Evolutionary conservation across 78 protist species (phyloP).

Genomic region (Anaeramoeba ignava): DNA sequence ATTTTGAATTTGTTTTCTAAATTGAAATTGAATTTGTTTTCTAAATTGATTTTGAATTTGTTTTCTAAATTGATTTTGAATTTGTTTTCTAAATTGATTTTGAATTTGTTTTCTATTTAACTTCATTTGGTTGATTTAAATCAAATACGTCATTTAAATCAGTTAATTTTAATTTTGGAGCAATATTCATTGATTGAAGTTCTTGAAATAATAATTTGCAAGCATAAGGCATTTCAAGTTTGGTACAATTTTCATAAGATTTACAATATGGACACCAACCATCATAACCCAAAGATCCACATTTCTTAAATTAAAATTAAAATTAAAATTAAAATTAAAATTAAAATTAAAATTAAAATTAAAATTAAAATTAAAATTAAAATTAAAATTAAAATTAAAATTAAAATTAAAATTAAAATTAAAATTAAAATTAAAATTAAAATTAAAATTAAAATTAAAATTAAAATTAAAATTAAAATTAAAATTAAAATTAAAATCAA

Average conservation of each 20-base stretch:
- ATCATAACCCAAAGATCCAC: conserved; percentile 72
- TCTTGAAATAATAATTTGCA: conserved; percentile 95
- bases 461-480: conserved; percentile 3
- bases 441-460: conserved; percentile 5
- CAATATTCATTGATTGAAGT: conserved; percentile 73
- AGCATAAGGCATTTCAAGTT: conserved; percentile 86
- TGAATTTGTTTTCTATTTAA: too few relatives aligned
- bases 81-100: too few relatives aligned
- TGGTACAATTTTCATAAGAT: conserved; percentile 29
- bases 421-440: neutral
- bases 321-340: neutral
- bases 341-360: neutral
- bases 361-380: neutral
- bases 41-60: too few relatives aligned
- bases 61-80: too few relatives aligned
- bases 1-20: too few relatives aligned
- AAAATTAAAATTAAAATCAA: too few relatives aligned
- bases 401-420: neutral
- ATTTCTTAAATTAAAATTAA: conserved; percentile 11
- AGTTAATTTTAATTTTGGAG: conserved; percentile 10
- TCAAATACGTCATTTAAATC: neutral
- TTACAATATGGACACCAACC: conserved; percentile 88
- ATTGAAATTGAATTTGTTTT: too few relatives aligned
- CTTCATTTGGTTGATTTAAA: neutral
- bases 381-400: neutral